Percentiles rank a stretch among this genome's conserved stretches.
phyloP scores from a whole-genome alignment of 345 rosid genomes.

The Heritiera littoralis region DNA sequence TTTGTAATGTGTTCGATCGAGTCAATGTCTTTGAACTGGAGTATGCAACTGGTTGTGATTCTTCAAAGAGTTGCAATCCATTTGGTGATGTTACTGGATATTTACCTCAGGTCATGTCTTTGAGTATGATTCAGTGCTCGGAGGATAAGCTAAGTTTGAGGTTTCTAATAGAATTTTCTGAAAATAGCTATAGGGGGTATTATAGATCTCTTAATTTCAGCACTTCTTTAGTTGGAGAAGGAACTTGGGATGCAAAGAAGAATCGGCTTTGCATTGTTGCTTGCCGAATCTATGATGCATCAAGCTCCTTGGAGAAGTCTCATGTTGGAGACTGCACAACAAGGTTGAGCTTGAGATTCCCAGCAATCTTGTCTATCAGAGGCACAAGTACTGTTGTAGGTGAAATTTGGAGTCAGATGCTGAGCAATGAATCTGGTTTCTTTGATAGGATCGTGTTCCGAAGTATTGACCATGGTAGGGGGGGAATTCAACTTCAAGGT shows the following conservation, averaged over 20 bases:
- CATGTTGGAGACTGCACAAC: constrained; percentile 47
- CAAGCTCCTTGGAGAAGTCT: constrained; percentile 28
- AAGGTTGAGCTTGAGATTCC: constrained; percentile 38
- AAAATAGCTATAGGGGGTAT: neutral
- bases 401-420: constrained; percentile 33
- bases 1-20: constrained; percentile 19
- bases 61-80: constrained; percentile 26
- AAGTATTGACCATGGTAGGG: neutral
- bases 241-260: constrained; percentile 42
- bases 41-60: constrained; percentile 19
- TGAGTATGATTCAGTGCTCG: constrained; percentile 31
- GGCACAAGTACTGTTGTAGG: constrained; percentile 32
- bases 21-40: constrained; percentile 25
- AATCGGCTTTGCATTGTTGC: constrained; percentile 35
- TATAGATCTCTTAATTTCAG: constrained; percentile 15
- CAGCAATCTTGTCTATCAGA: constrained; percentile 36
- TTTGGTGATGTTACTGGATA: constrained; percentile 19
- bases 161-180: constrained; percentile 20
- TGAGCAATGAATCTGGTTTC: constrained; percentile 35
- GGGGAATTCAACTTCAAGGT: constrained; percentile 16
- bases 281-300: constrained; percentile 29
- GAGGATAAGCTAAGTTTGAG: constrained; percentile 21
- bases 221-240: constrained; percentile 47
- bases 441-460: constrained; percentile 29
- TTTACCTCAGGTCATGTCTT: constrained; percentile 31